These are phyloP conservation scores for Trichaptum fuscoviolaceum DNA, from an alignment of 768 basidiomycete genomes.

Conservation along the genomic window DNA sequence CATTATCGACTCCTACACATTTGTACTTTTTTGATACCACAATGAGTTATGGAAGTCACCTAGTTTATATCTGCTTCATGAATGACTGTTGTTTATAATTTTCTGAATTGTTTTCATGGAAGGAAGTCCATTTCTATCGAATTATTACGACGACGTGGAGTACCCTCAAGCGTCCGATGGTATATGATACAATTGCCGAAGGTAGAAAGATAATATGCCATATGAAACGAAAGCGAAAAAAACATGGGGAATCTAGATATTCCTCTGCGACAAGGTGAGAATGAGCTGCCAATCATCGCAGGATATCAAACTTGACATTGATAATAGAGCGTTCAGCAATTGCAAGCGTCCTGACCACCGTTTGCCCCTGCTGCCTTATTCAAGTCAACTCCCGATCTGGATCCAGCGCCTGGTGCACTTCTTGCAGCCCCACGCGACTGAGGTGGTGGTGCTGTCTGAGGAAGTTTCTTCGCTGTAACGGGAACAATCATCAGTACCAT, in stretches of 20 bases:
- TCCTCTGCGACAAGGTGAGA: conserved; percentile 3
- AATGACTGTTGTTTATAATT: too few species aligned
- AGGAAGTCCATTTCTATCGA: not conserved
- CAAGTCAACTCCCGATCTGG: conserved; percentile 68
- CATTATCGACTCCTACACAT: too few species aligned
- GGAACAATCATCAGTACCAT: conserved; percentile 8
- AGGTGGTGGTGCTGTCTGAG: conserved; percentile 69
- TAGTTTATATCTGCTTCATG: too few species aligned
- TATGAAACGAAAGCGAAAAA: conserved; percentile 5
- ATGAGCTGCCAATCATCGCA: conserved; percentile 5
- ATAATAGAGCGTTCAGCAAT: conserved; percentile 47
- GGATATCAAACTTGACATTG: conserved; percentile 4
- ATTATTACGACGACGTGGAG: not conserved
- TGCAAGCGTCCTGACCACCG: conserved; percentile 57
- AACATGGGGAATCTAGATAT: not conserved
- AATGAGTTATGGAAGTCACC: too few species aligned
- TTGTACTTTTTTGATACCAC: too few species aligned
- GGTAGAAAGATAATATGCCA: not conserved
- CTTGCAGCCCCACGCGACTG: conserved; percentile 42
- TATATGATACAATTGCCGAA: conserved; percentile 4
- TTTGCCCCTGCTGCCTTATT: conserved; percentile 55
- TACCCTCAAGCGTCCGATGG: not conserved
- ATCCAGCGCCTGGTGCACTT: conserved; percentile 40
- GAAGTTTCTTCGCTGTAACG: conserved; percentile 76
- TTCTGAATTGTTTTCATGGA: not conserved